These are phyloP conservation scores for Fusarium clavum DNA, from an alignment of 2,329 filamentous ascomycete genomes.

Conservation along the genomic window DNA sequence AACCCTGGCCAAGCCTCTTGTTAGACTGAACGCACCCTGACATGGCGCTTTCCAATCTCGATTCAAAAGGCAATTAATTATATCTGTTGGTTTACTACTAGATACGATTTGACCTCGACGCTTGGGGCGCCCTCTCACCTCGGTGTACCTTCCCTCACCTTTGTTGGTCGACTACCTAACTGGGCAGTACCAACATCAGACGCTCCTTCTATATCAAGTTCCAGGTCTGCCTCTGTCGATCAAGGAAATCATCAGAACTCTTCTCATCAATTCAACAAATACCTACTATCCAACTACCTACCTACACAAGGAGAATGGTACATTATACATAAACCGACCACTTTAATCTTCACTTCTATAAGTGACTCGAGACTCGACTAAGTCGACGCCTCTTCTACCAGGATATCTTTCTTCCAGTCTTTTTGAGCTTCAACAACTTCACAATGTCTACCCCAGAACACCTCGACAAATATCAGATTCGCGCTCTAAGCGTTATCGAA, in stretches of 20 bases:
- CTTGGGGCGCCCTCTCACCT: not conserved
- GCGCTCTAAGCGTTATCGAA: slow-evolving; percentile 71
- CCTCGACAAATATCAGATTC: slow-evolving; percentile 55
- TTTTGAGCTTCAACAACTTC: not conserved
- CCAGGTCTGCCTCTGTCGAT: slow-evolving; percentile 1
- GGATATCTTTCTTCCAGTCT: not conserved
- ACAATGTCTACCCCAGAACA: slow-evolving; percentile 33
- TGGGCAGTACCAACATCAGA: slow-evolving; percentile 4
- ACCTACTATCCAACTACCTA: not conserved
- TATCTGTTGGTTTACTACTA: not conserved
- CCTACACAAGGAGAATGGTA: slow-evolving; percentile 25
- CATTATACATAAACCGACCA: slow-evolving; percentile 10
- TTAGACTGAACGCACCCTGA: not conserved
- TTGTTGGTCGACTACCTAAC: not conserved
- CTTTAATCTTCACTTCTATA: not conserved
- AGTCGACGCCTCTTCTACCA: not conserved
- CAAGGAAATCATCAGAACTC: not conserved
- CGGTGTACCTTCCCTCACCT: slow-evolving; percentile 2
- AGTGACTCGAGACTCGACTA: not conserved
- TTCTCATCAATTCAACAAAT: slow-evolving; percentile 1
- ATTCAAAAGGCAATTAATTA: not conserved
- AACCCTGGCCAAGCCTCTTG: not conserved
- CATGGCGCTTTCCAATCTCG: not conserved
- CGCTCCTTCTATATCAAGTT: slow-evolving; percentile 21
- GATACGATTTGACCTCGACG: not conserved